phyloP scores from a whole-genome alignment of 139 green algal genomes.

The Chlorella sp. region DNA sequence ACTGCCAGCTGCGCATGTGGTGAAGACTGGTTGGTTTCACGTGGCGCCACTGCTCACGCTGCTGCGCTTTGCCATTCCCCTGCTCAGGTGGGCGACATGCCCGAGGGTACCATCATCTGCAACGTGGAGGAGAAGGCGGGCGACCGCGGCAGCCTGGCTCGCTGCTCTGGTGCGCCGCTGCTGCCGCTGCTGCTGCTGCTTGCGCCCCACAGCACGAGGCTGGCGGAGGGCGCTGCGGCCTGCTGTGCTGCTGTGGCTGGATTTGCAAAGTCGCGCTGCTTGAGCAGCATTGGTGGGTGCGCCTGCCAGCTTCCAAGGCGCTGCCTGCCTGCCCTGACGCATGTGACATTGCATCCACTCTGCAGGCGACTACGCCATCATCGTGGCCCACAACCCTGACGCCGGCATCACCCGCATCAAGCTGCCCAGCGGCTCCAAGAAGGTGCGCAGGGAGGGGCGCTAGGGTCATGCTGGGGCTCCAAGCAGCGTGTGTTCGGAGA shows the following conservation, averaged over 20 bases:
- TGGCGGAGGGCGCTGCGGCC: too few relatives aligned
- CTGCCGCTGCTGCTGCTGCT: too few relatives aligned
- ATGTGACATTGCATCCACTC: too few relatives aligned
- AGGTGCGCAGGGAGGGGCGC: conserved; percentile 58
- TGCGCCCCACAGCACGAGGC: too few relatives aligned
- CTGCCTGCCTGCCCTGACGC: too few relatives aligned
- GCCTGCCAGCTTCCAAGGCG: too few relatives aligned
- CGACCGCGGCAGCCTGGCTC: conserved; percentile 92
- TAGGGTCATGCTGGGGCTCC: too few relatives aligned
- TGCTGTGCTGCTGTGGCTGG: too few relatives aligned
- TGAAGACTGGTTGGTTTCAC: too few relatives aligned
- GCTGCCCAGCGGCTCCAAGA: conserved; percentile 98
- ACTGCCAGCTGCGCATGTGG: too few relatives aligned
- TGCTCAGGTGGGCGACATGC: conserved; percentile 80
- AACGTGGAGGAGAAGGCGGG: conserved; percentile 95
- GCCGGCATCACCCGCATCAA: conserved; percentile 97
- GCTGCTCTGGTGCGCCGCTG: conserved; percentile 69
- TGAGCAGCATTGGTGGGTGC: too few relatives aligned
- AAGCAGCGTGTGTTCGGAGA: background rate
- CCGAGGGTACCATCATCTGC: conserved; percentile 98
- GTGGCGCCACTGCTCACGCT: background rate
- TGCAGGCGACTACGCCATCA: conserved; percentile 93
- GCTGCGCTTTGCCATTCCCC: background rate
- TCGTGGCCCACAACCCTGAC: conserved; percentile 98
- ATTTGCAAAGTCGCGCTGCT: too few relatives aligned